Base-by-base conservation (phyloP, 2,329 filamentous ascomycete species). In the Talaromyces sp. region DNA sequence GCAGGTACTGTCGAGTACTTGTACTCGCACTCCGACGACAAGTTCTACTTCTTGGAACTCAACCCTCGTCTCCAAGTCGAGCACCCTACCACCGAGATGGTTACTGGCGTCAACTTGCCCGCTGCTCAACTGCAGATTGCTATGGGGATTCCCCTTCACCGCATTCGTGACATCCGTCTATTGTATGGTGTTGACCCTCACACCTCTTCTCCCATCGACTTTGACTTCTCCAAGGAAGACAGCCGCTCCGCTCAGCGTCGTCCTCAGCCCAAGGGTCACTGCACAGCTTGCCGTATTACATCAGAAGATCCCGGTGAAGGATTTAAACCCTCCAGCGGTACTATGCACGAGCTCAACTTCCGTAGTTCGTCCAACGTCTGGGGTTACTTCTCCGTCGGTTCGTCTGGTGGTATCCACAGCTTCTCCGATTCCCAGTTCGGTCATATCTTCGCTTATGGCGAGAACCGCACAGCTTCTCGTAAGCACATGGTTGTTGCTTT, bases 381-480 rank as follows among this genome's bases (percentile, higher is more conserved):
- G 95, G 95, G 95, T 85, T 99, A 99, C 82, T 99, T 99, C 88
- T 99, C 95, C 62, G 95, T 99, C 78, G 92, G 93, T 82, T 95
- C 93, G 10, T 90, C 93, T 64, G 94, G 93, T 82, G 93, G 93
- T 80, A 99, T 99, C 70, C 95, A 99, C 87, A 97, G 92, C 80
- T 99, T 97, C 85, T 98, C 95, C 8, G 95, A 99, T 83, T 96
- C 91, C 75, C 95, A 99, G 76, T 99, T 99, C 73, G 95, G 95
- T 81, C 95, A 99, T 82, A 99, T 99, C 72, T 99, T 99, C 79
- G 96, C 95, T 61, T 99, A 98, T 73, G 95, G 95, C 67, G 95
- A 99, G 85, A 99, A 96, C 83, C 89, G 95, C 78, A 90, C 93
- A 60, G 93, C 95, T 31, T 99, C 95, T 31, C 85, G 95, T 70